phyloP scores from a whole-genome alignment of 2,329 filamentous ascomycete species.

The Fusarium albidum region DNA sequence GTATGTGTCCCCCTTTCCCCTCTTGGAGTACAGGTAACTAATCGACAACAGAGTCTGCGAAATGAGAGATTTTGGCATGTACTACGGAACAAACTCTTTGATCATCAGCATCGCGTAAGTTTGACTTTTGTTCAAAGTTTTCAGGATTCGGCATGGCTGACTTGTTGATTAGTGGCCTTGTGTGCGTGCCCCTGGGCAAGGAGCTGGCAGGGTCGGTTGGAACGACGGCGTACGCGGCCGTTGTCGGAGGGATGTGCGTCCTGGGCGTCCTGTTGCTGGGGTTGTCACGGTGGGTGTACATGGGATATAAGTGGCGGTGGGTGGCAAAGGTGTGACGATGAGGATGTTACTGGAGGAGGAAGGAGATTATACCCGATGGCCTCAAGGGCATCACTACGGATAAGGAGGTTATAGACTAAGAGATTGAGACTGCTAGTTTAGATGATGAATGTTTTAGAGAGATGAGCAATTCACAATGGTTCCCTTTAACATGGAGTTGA shows the following conservation, averaged over 20 bases:
- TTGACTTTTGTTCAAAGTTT: neutral
- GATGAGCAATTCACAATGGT: no score
- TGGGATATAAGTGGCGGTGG: neutral
- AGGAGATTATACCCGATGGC: neutral
- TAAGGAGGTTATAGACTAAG: neutral
- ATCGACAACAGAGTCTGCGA: constrained; percentile 1
- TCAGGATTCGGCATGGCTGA: neutral
- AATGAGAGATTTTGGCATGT: constrained; percentile 7
- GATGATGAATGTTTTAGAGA: no score
- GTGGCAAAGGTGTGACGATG: neutral
- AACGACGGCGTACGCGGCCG: neutral
- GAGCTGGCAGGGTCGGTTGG: neutral
- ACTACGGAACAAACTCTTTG: constrained; percentile 9
- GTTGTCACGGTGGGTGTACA: neutral
- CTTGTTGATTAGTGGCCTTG: neutral
- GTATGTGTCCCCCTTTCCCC: neutral
- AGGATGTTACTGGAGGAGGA: neutral
- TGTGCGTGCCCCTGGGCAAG: neutral
- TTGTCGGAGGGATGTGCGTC: neutral
- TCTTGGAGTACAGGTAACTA: neutral
- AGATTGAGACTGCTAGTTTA: no score
- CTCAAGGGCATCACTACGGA: neutral
- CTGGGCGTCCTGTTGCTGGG: neutral
- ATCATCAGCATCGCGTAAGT: constrained; percentile 16
- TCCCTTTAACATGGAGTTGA: no score